Base-by-base conservation (phyloP, 225 moss, liverwort and hornwort species). In the Marchantia paleacea region DNA sequence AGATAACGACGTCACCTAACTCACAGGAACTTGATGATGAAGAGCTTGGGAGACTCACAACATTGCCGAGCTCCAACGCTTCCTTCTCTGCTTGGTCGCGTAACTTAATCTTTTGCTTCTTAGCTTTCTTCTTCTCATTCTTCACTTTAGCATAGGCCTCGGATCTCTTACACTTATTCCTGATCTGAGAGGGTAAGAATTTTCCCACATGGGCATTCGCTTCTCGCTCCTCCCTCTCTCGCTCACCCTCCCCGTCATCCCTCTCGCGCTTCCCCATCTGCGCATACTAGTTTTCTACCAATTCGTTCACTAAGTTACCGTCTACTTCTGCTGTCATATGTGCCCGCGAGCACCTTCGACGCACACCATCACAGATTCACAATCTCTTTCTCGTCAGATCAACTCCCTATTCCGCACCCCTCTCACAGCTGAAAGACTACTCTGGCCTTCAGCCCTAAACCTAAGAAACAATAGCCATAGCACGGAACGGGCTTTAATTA, bases 51-150 rank as follows among this genome's bases (percentile, higher is more conserved):
- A 58, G 14, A 82, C 84, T 81, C 63, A 90, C 89, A 67, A 89
- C 83, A 81, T 97, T 90, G 53, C 97, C 97, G 29, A 97, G 86
- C 83, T 97, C 95, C 75, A 95, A 75, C 5, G 97, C 97, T 76
- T 90, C 86, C 80, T 85, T 89, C 83, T 97, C 97, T 62, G 88
- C 90, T 0, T 88, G 70, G 75, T 93, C 90, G 2, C 97, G 93
- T 51, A 81, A 75, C 80, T 89, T 85, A 22, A 90, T 55, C 30
- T 90, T 86, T 88, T 91, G 85, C 85, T 95, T 95, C 84, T 97
- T 97, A 77, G 85, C 89, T 82, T 82, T 80, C 69, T 91, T 88
- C 90, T 97, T 97, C 20, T 92, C 93, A 20, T 81, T 81, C 72
- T 92, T 86, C 65, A 93, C 86, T 83, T 95, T 94, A 0, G 91